Evolutionary conservation across 306 rosid species (phyloP).

Genomic region (Cucurbita argyrosperma): DNA sequence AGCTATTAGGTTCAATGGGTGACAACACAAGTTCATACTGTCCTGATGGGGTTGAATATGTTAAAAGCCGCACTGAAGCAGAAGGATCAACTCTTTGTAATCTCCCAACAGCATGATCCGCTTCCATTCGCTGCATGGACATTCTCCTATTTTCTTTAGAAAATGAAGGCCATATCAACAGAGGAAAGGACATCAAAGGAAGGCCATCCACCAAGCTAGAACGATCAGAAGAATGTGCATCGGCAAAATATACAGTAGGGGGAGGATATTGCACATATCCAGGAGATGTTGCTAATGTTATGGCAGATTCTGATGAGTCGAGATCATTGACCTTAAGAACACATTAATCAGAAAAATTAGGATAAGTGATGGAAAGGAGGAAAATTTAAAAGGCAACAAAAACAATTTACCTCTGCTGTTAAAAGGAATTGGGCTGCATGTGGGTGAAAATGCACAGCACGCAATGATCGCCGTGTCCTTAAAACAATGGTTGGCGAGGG

Average conservation of each 20-base stretch:
- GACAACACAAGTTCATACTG: slow-evolving; percentile 54
- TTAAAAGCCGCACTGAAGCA: slow-evolving; percentile 43
- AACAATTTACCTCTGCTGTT: slow-evolving; percentile 69
- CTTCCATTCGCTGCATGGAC: slow-evolving; percentile 32
- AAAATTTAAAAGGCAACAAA: slow-evolving; percentile 1
- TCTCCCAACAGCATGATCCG: slow-evolving; percentile 39
- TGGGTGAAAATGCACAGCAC: slow-evolving; percentile 97
- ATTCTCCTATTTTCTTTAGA: slow-evolving; percentile 50
- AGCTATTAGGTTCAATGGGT: slow-evolving; percentile 46
- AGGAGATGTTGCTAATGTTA: slow-evolving; percentile 74
- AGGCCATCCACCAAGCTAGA: slow-evolving; percentile 40
- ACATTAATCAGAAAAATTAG: slow-evolving; percentile 7
- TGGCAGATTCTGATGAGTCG: slow-evolving; percentile 76
- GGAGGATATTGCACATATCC: slow-evolving; percentile 94
- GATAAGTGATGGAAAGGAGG: slow-evolving; percentile 3
- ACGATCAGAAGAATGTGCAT: slow-evolving; percentile 51
- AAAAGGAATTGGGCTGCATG: slow-evolving; percentile 83
- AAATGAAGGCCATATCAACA: slow-evolving; percentile 51
- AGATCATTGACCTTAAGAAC: slow-evolving; percentile 78
- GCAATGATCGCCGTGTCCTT: slow-evolving; percentile 78
- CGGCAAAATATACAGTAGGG: slow-evolving; percentile 76
- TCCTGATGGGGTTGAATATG: slow-evolving; percentile 54
- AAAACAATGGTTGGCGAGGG: slow-evolving; percentile 71
- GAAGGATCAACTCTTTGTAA: slow-evolving; percentile 53
- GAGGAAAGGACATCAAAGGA: slow-evolving; percentile 56